A percentile compares a stretch with the other conserved stretches of the same genome.
Evolutionary conservation across 192 early-diverging fungal genomes (phyloP).

Genomic region (Ramicandelaber brevisporus): DNA sequence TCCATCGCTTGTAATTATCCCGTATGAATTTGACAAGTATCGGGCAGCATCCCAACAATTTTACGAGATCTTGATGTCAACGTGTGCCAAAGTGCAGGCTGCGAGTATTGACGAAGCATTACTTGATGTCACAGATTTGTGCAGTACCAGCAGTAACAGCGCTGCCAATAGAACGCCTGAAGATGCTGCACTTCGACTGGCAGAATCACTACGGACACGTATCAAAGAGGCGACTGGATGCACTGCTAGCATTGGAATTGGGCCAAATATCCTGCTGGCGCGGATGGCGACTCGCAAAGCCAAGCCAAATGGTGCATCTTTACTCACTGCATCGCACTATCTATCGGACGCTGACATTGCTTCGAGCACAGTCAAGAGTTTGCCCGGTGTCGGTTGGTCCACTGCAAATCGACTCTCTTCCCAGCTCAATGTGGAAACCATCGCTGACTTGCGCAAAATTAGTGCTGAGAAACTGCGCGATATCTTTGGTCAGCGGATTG

Average conservation of each 20-base stretch:
- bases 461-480: slow-evolving; percentile 19
- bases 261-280: slow-evolving; percentile 42
- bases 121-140: slow-evolving; percentile 28
- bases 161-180: not conserved
- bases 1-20: slow-evolving; percentile 27
- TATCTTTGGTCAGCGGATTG: slow-evolving; percentile 47
- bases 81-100: slow-evolving; percentile 44
- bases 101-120: slow-evolving; percentile 71
- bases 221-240: slow-evolving; percentile 27
- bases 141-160: slow-evolving; percentile 5
- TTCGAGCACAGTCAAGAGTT: slow-evolving; percentile 3
- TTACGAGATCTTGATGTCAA: slow-evolving; percentile 37
- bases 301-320: slow-evolving; percentile 35
- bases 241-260: slow-evolving; percentile 49
- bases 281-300: slow-evolving; percentile 42
- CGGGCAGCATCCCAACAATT: slow-evolving; percentile 25
- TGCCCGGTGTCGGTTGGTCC: slow-evolving; percentile 36
- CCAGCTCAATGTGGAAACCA: slow-evolving; percentile 8
- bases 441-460: slow-evolving; percentile 18
- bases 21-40: slow-evolving; percentile 58
- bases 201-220: slow-evolving; percentile 20
- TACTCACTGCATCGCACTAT: no score
- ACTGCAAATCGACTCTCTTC: not conserved
- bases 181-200: slow-evolving; percentile 6
- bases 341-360: slow-evolving; percentile 2